These are phyloP conservation scores for Geotrichum bryndzae DNA, from an alignment of 1,139 yeast genomes.

Conservation along the genomic window DNA sequence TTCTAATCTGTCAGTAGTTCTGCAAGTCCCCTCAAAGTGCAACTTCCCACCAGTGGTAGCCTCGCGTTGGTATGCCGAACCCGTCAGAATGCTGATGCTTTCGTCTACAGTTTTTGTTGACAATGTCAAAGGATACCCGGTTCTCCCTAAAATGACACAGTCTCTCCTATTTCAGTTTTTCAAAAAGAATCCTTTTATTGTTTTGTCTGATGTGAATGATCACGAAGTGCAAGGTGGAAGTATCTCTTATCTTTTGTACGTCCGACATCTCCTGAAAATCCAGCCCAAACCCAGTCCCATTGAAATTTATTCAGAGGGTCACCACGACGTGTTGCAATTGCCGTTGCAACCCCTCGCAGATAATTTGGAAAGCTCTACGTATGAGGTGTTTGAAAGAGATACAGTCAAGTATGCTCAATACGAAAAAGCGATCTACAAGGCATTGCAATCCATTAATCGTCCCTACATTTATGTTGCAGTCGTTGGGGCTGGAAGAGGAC, in stretches of 20 bases:
- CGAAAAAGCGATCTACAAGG: conserved; percentile 56
- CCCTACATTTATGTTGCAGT: conserved; percentile 43
- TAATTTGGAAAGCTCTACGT: conserved; percentile 53
- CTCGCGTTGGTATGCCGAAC: conserved; percentile 60
- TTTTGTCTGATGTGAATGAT: conserved; percentile 33
- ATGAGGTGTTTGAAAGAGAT: conserved; percentile 67
- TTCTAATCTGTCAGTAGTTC: conserved; percentile 47
- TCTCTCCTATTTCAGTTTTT: conserved; percentile 39
- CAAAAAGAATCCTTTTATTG: conserved; percentile 31
- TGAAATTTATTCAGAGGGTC: conserved; percentile 36
- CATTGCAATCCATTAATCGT: conserved; percentile 41
- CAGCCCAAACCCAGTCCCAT: conserved; percentile 33
- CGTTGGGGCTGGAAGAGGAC: conserved; percentile 87
- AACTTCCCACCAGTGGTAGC: conserved; percentile 44
- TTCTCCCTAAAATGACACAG: conserved; percentile 52
- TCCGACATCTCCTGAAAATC: conserved; percentile 45
- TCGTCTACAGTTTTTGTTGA: conserved; percentile 50
- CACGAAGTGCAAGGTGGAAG: conserved; percentile 39
- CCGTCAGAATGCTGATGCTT: conserved; percentile 50
- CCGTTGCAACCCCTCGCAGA: conserved; percentile 70
- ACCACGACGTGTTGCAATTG: conserved; percentile 41
- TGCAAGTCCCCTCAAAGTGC: conserved; percentile 44
- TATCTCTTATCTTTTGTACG: conserved; percentile 45
- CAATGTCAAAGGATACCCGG: conserved; percentile 57
- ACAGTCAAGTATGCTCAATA: conserved; percentile 60